Evolutionary conservation across 192 early-diverging fungal genomes (phyloP).

Genomic region (Linnemannia schmuckeri): DNA sequence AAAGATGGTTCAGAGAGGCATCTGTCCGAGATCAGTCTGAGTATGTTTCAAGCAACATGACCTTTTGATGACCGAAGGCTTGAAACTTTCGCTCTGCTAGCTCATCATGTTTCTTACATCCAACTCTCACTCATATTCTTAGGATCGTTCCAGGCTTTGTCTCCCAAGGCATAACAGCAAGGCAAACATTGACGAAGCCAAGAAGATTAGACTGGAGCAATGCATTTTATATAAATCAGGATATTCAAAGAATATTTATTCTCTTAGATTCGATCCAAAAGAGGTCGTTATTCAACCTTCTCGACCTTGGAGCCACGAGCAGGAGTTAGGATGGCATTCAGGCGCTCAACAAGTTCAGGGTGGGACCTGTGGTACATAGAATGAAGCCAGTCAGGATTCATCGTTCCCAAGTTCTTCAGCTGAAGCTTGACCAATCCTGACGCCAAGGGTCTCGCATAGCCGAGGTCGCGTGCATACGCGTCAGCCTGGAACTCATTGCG

Average conservation of each 20-base stretch:
- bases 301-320: slow-evolving; percentile 19
- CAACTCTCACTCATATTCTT: neutral
- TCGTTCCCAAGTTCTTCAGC: slow-evolving; percentile 87
- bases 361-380: slow-evolving; percentile 94
- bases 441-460: slow-evolving; percentile 78
- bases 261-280: neutral
- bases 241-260: neutral
- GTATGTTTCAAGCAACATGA: slow-evolving; percentile 33
- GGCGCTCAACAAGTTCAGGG: slow-evolving; percentile 91
- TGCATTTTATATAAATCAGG: neutral
- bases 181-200: neutral
- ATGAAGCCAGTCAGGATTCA: slow-evolving; percentile 90
- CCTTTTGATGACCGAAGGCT: neutral
- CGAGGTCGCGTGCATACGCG: slow-evolving; percentile 87
- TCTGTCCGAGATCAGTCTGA: slow-evolving; percentile 62
- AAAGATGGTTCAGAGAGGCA: slow-evolving; percentile 71
- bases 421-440: slow-evolving; percentile 91
- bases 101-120: neutral
- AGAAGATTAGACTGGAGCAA: neutral
- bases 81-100: neutral
- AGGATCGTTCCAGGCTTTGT: slow-evolving; percentile 37
- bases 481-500: slow-evolving; percentile 96
- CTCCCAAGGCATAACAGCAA: slow-evolving; percentile 18
- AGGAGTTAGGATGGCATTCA: slow-evolving; percentile 64
- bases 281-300: slow-evolving; percentile 25